These are phyloP conservation scores for Salvia rosmarinus DNA, from an alignment of 257 asterid genomes.

Conservation along the genomic window DNA sequence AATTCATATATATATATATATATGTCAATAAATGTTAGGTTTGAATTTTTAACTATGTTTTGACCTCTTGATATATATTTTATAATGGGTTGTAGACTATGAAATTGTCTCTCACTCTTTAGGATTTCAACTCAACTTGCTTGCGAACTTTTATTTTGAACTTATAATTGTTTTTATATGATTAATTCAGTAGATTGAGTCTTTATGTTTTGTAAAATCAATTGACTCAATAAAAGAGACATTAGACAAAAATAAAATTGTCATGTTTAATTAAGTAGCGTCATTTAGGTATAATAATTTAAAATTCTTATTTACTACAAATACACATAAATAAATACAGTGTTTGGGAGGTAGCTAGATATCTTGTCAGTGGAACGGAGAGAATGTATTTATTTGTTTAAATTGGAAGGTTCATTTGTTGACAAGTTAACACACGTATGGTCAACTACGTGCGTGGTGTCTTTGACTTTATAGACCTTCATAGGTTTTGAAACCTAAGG, in stretches of 20 bases:
- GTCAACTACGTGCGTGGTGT: conserved; percentile 42
- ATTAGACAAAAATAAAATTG: too few relatives aligned
- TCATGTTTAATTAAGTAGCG: background rate
- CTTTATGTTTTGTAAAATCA: background rate
- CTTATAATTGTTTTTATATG: too few relatives aligned
- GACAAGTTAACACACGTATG: conserved; percentile 37
- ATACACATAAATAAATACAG: background rate
- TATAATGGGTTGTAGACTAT: conserved; percentile 27
- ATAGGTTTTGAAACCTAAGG: conserved; percentile 36
- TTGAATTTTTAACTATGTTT: background rate
- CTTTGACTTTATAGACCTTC: conserved; percentile 40
- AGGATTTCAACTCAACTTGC: conserved; percentile 22
- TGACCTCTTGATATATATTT: conserved; percentile 30
- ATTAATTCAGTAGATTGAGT: too few relatives aligned
- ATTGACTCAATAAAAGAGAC: background rate
- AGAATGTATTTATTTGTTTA: background rate
- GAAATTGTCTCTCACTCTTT: background rate
- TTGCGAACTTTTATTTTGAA: too few relatives aligned
- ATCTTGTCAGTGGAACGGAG: conserved; percentile 29
- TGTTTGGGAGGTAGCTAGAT: conserved; percentile 7
- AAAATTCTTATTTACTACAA: background rate
- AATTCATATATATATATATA: too few relatives aligned
- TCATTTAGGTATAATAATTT: background rate
- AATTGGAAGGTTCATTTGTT: conserved; percentile 36
- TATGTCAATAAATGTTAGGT: conserved; percentile 31